Percentiles rank a stretch among this genome's conserved stretches.
Evolutionary conservation across 768 basidiomycete genomes (phyloP).

Genomic region (Cubamyces lactineus): DNA sequence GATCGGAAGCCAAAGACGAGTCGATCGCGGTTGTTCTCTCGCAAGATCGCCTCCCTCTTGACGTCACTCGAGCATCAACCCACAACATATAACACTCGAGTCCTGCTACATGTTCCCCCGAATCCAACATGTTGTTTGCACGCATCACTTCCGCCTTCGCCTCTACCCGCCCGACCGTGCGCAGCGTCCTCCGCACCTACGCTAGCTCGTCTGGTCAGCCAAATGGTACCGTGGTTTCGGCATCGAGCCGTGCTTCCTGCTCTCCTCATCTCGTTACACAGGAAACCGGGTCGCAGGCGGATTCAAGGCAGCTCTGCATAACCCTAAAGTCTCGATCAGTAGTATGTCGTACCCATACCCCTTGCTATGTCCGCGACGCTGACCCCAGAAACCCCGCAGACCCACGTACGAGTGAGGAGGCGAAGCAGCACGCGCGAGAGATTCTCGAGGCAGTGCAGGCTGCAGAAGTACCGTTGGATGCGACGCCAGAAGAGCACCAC

Average conservation of each 20-base stretch:
- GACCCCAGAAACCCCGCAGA: neutral
- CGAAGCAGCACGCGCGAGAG: constrained; percentile 57
- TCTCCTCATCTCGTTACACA: neutral
- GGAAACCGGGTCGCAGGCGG: constrained; percentile 47
- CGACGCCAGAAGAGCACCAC: constrained; percentile 42
- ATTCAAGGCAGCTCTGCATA: constrained; percentile 55
- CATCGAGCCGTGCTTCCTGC: neutral
- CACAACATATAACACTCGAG: too few species aligned
- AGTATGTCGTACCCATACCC: constrained; percentile 33
- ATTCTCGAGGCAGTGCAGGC: constrained; percentile 47
- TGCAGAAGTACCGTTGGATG: constrained; percentile 34
- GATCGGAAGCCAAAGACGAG: too few species aligned
- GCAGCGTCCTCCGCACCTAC: neutral
- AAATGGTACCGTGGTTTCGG: neutral
- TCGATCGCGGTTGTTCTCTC: too few species aligned
- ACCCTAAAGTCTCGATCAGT: constrained; percentile 53
- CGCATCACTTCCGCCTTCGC: neutral
- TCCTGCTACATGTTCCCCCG: neutral
- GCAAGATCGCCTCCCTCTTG: too few species aligned
- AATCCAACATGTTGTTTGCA: neutral
- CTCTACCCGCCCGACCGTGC: neutral
- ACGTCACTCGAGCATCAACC: too few species aligned
- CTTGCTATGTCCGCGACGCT: neutral
- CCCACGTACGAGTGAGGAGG: constrained; percentile 31
- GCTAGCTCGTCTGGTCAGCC: neutral